Percentiles rank a stretch among this genome's conserved stretches.
These are phyloP conservation scores for Malassezia dermatis DNA, from an alignment of 1,284 basidiomycete species.

Conservation along the genomic window DNA sequence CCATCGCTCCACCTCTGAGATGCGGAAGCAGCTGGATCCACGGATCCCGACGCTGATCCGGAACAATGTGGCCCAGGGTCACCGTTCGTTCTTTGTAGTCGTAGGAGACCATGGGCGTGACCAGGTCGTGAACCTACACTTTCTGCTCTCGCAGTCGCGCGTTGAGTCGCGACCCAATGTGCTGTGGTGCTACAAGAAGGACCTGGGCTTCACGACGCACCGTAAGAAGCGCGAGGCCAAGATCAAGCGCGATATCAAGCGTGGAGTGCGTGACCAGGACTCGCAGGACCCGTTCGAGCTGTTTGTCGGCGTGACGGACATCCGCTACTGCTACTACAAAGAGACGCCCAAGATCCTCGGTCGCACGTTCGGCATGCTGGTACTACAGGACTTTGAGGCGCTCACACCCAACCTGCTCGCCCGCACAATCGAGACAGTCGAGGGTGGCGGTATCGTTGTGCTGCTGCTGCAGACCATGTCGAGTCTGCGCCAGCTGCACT, in stretches of 20 bases:
- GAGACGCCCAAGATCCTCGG: conserved; percentile 56
- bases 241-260: conserved; percentile 52
- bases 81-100: conserved; percentile 90
- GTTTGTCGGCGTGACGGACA: conserved; percentile 96
- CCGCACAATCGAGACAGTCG: conserved; percentile 93
- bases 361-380: conserved; percentile 94
- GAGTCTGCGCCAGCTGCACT: conserved; percentile 82
- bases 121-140: conserved; percentile 94
- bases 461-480: conserved; percentile 90
- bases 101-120: conserved; percentile 90
- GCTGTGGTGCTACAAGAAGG: conserved; percentile 44
- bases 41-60: conserved; percentile 83
- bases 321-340: conserved; percentile 62
- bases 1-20: conserved; percentile 10
- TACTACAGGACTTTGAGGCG: conserved; percentile 96
- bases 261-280: conserved; percentile 82
- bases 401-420: conserved; percentile 95
- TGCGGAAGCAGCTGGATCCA: conserved; percentile 56
- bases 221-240: conserved; percentile 64
- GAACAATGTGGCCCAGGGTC: conserved; percentile 72
- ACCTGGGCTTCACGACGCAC: conserved; percentile 57
- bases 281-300: conserved; percentile 93
- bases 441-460: conserved; percentile 88
- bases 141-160: conserved; percentile 53
- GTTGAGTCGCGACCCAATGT: conserved; percentile 38